A percentile compares a stretch with the other conserved stretches of the same genome.
Conservation (phyloP, 2,329 filamentous ascomycete species). For the Curvularia eragrostidis region DNA sequence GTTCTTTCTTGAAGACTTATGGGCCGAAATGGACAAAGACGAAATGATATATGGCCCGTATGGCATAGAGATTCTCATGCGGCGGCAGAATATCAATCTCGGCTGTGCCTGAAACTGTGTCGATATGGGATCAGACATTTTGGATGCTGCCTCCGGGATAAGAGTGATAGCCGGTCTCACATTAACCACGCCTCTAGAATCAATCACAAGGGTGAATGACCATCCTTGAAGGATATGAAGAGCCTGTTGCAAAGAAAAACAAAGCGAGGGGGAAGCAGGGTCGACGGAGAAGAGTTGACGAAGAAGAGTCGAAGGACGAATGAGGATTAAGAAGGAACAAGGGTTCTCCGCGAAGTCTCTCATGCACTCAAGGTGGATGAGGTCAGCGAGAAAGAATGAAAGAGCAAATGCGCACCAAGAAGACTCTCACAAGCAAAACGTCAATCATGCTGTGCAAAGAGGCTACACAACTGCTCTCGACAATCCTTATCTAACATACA, state of each 20-base stretch:
- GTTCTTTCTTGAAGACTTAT: conserved; percentile 1
- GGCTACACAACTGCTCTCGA: background rate
- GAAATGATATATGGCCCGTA: conserved; percentile 6
- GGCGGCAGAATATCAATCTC: background rate
- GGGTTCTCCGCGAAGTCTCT: background rate
- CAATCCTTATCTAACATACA: background rate
- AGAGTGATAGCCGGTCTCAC: background rate
- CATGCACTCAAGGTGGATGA: background rate
- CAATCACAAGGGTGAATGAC: background rate
- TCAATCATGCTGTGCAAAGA: background rate
- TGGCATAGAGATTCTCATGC: conserved; percentile 9
- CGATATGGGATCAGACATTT: background rate
- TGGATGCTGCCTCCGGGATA: background rate
- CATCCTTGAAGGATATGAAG: background rate
- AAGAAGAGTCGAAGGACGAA: no score
- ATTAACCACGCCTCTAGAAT: background rate
- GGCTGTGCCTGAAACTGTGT: background rate
- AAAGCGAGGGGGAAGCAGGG: no score
- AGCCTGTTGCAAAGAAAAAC: background rate
- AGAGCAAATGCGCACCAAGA: background rate
- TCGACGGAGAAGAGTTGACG: no score
- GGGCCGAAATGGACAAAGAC: conserved; percentile 7
- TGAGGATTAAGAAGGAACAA: background rate
- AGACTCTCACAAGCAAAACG: background rate
- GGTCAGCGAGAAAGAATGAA: background rate